Base-by-base conservation (phyloP, 495 filamentous ascomycete genomes). In the Usnea hakonensis region DNA sequence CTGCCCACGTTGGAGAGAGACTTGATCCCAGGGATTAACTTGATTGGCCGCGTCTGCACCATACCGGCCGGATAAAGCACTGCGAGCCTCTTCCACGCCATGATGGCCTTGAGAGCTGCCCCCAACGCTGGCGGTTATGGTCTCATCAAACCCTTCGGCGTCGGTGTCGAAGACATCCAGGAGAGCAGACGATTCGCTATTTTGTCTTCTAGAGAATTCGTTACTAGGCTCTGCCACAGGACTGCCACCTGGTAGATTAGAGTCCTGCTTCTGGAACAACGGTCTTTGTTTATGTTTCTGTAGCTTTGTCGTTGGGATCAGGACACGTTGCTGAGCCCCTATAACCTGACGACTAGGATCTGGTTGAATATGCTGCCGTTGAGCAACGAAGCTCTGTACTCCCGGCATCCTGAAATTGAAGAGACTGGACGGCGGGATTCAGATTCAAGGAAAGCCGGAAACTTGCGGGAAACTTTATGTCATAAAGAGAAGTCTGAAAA, bases 101-200 rank as follows among this genome's bases (percentile, higher is more conserved):
- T 48, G 57, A 21, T 26, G 33, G 35, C 32, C 36, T 16, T 23
- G 40, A 57, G 19, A 36, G 35, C 33, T 46, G 30, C 48, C 41
- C 14, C 48, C 44, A 40, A 57, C 23, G 26, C 57, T 64, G 38
- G 35, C 61, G 7, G 55, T 36, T 14, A 40, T 60, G 6, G 64
- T 68, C 30, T 63, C 62, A 33, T 70, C 66, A 23, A 66, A 19
- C 33, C 55, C 57, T 44, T 70, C 68, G 36, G 37, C 59, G 46
- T 70, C 68, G 11, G 68, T 70, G 43, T 70, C 68, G 54, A 70
- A 70, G 1, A 10, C 46, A 61, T 60, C 59, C 38, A 4, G 19
- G 16, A 62, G 28, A 38, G 17, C 35, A 57, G 32, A 37, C 23
- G 32, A 7, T 16, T 48, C 4, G 38, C 16, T 38, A 38, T 53